These are phyloP conservation scores for Prototheca stagnorum DNA, from an alignment of 163 green algal genomes.

Conservation along the genomic window DNA sequence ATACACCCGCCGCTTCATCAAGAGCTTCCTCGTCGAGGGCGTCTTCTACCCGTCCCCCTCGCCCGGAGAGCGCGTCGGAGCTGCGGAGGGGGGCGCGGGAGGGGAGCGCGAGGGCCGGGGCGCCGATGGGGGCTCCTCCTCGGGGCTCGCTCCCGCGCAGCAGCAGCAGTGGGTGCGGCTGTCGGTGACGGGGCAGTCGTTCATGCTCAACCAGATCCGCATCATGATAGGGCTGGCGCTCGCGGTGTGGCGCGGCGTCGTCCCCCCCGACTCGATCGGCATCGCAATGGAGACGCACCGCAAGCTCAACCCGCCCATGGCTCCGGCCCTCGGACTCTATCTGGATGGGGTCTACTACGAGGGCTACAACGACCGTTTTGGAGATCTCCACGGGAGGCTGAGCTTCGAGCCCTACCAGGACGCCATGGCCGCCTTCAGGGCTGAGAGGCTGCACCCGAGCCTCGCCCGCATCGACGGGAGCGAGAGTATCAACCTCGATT, in stretches of 20 bases:
- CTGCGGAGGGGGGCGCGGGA: too few relatives aligned
- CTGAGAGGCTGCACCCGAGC: conserved; percentile 13
- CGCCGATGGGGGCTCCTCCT: too few relatives aligned
- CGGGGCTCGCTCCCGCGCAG: too few relatives aligned
- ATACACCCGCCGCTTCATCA: conserved; percentile 55
- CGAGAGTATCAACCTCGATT: conserved; percentile 16
- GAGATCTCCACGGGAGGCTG: conserved; percentile 1
- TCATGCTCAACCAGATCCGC: conserved; percentile 95
- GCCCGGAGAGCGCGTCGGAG: too few relatives aligned
- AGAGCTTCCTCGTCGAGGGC: conserved; percentile 37
- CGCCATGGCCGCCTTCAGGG: conserved; percentile 22
- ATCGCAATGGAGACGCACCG: conserved; percentile 31
- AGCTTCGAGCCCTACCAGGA: conserved; percentile 3
- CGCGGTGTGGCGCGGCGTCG: conserved; percentile 50
- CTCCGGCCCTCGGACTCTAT: conserved; percentile 76
- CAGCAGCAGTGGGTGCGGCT: conserved; percentile 54
- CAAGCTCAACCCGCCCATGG: conserved; percentile 55
- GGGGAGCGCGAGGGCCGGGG: too few relatives aligned
- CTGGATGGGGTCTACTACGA: conserved; percentile 44
- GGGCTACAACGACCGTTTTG: conserved; percentile 32
- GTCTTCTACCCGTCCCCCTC: conserved; percentile 34
- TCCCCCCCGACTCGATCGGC: conserved; percentile 25
- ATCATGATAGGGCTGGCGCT: conserved; percentile 85
- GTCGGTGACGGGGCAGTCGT: conserved; percentile 74
- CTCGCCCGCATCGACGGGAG: conserved; percentile 10